These are phyloP conservation scores for Brassica balearica DNA, from an alignment of 441 rosid genomes.

Conservation along the genomic window DNA sequence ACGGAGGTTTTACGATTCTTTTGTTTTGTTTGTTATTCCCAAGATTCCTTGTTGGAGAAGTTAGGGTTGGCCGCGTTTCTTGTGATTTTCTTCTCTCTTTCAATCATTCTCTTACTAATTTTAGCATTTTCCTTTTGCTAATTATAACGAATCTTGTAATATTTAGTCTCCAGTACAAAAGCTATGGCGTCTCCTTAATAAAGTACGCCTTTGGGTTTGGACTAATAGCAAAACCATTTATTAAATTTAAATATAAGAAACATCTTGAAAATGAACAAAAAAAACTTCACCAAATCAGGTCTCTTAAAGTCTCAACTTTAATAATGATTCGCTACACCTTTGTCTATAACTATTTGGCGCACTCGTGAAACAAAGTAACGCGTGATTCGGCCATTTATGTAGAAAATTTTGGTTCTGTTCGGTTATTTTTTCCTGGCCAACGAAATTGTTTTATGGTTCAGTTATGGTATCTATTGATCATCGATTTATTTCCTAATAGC, in stretches of 20 bases:
- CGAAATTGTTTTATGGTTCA: no score
- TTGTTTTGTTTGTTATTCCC: constrained; percentile 38
- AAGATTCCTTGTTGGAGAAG: constrained; percentile 39
- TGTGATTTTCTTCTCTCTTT: constrained; percentile 39
- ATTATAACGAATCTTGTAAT: neutral
- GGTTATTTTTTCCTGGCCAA: no score
- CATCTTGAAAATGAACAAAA: no score
- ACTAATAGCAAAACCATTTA: neutral
- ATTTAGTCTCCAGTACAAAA: neutral
- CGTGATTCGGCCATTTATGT: no score
- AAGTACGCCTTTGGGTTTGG: neutral
- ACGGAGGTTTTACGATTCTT: constrained; percentile 15
- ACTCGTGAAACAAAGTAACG: no score
- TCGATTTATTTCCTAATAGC: no score
- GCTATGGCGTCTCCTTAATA: neutral
- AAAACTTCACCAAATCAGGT: no score
- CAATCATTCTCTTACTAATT: constrained; percentile 32
- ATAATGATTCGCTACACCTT: no score
- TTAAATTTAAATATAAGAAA: neutral
- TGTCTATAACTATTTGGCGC: no score
- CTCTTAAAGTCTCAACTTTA: no score
- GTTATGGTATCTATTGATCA: no score
- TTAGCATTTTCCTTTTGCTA: constrained; percentile 18
- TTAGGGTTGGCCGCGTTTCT: constrained; percentile 42
- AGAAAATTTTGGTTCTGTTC: no score